Conservation (phyloP, 1,284 basidiomycete genomes). For the Boletus sp. region DNA sequence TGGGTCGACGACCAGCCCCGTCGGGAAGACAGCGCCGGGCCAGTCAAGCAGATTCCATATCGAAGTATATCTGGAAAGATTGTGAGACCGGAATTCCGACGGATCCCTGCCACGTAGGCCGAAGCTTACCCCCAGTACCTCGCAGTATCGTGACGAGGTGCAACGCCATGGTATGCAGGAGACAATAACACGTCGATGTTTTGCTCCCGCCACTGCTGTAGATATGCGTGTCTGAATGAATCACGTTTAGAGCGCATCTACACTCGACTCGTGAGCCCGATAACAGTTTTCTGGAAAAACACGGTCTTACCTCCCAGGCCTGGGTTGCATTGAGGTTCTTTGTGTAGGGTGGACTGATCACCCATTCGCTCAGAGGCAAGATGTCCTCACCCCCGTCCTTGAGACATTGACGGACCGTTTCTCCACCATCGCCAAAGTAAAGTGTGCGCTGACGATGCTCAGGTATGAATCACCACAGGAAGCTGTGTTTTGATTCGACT, state of each 20-base stretch:
- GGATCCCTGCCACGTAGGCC: not conserved
- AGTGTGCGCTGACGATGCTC: constrained; percentile 14
- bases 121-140: constrained; percentile 34
- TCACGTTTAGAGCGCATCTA: constrained; percentile 32
- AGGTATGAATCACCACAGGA: not conserved
- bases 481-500: not conserved
- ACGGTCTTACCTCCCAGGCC: constrained; percentile 32
- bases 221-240: constrained; percentile 21
- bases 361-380: constrained; percentile 33
- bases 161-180: constrained; percentile 28
- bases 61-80: constrained; percentile 17
- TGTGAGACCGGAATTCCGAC: not conserved
- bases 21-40: constrained; percentile 31
- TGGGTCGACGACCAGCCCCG: constrained; percentile 27
- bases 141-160: constrained; percentile 28
- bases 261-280: not conserved
- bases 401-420: constrained; percentile 19
- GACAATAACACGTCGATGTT: constrained; percentile 34
- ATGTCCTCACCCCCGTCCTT: constrained; percentile 32
- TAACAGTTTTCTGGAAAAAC: not conserved
- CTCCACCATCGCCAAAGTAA: constrained; percentile 29
- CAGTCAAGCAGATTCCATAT: constrained; percentile 33
- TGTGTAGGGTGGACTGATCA: constrained; percentile 23
- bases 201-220: constrained; percentile 28
- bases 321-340: constrained; percentile 26